These are phyloP conservation scores for Baudoinia panamericana DNA, from an alignment of 495 filamentous ascomycete genomes.

Conservation along the genomic window DNA sequence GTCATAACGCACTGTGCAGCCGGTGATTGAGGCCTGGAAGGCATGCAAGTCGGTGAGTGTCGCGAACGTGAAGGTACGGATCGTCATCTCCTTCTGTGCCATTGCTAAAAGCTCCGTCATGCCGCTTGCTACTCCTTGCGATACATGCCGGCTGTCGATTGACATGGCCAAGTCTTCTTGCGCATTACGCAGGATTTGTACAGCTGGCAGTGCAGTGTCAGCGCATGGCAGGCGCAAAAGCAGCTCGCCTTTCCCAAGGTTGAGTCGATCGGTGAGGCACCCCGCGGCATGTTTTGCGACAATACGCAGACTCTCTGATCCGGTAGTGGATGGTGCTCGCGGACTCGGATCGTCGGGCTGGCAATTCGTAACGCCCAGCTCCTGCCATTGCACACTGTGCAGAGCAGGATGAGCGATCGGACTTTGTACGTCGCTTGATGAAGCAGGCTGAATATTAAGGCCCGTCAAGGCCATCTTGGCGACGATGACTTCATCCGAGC, in stretches of 20 bases:
- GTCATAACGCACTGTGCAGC: slow-evolving; percentile 32
- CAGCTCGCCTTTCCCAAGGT: slow-evolving; percentile 30
- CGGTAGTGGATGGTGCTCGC: slow-evolving; percentile 41
- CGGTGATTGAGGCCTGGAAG: slow-evolving; percentile 66
- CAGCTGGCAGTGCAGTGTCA: slow-evolving; percentile 16
- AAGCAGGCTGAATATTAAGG: slow-evolving; percentile 49
- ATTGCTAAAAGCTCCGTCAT: slow-evolving; percentile 22
- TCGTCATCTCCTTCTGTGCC: slow-evolving; percentile 20
- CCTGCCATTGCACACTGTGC: slow-evolving; percentile 34
- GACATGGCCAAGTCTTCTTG: slow-evolving; percentile 27
- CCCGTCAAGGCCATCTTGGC: slow-evolving; percentile 48
- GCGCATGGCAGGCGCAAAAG: slow-evolving; percentile 26
- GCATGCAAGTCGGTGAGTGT: slow-evolving; percentile 48
- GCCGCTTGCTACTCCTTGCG: slow-evolving; percentile 19
- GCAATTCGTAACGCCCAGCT: slow-evolving; percentile 33
- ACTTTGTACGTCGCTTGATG: slow-evolving; percentile 35
- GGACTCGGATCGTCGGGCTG: slow-evolving; percentile 29
- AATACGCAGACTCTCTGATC: slow-evolving; percentile 57
- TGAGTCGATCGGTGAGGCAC: slow-evolving; percentile 28
- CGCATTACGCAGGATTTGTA: slow-evolving; percentile 27
- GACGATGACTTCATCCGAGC: slow-evolving; percentile 46
- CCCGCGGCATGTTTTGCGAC: slow-evolving; percentile 27
- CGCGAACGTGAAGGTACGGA: slow-evolving; percentile 27
- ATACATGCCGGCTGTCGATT: slow-evolving; percentile 20
- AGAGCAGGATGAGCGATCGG: slow-evolving; percentile 22